Percentiles rank a stretch among this genome's conserved stretches.
phyloP scores from a whole-genome alignment of 208 protist species.

The Crithidia fasciculata region DNA sequence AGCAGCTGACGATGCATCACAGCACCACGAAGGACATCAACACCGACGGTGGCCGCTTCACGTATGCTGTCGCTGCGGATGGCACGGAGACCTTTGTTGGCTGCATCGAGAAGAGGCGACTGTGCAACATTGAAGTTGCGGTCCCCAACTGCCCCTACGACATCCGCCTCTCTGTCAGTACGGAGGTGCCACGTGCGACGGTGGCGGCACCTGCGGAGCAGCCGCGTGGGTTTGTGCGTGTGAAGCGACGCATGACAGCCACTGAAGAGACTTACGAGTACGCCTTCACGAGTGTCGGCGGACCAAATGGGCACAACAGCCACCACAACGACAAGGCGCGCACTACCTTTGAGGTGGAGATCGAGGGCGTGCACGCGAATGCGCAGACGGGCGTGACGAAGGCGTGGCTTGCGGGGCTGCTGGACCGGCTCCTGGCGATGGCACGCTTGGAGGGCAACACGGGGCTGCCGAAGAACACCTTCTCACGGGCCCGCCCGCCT shows the following conservation, averaged over 20 bases:
- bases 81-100: conserved; percentile 29
- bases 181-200: conserved; percentile 26
- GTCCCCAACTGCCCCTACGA: conserved; percentile 64
- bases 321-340: neutral
- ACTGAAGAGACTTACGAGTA: conserved; percentile 55
- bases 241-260: conserved; percentile 61
- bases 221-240: conserved; percentile 40
- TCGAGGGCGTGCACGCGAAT: conserved; percentile 62
- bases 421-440: conserved; percentile 45
- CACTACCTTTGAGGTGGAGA: conserved; percentile 68
- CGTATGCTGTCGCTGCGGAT: conserved; percentile 46
- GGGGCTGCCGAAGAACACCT: conserved; percentile 11
- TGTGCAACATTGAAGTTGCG: conserved; percentile 69
- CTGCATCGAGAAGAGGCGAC: conserved; percentile 54
- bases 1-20: conserved; percentile 12
- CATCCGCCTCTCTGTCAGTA: conserved; percentile 68
- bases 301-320: neutral
- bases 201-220: conserved; percentile 22
- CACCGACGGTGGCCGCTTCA: conserved; percentile 44
- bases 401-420: conserved; percentile 50
- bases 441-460: conserved; percentile 40
- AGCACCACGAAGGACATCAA: conserved; percentile 63
- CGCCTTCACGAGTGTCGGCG: conserved; percentile 62
- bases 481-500: too few relatives aligned
- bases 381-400: conserved; percentile 43